phyloP scores from a whole-genome alignment of 495 filamentous ascomycete species.

The Aspergillus mulundensis region DNA sequence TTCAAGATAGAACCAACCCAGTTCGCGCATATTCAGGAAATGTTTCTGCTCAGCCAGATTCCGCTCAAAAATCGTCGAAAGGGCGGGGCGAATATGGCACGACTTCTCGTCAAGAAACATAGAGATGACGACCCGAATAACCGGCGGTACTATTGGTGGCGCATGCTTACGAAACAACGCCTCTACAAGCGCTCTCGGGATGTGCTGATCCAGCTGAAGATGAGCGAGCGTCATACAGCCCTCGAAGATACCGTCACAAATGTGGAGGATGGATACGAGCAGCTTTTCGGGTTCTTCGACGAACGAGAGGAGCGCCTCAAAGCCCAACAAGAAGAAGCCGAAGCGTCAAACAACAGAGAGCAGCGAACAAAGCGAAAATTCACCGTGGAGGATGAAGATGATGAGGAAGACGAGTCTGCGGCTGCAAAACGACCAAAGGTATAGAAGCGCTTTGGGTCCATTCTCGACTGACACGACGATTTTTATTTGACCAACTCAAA shows the following conservation, averaged over 20 bases:
- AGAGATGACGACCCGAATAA: conserved; percentile 52
- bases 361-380: conserved; percentile 46
- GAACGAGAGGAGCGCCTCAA: conserved; percentile 32
- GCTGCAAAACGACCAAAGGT: conserved; percentile 37
- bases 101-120: conserved; percentile 51
- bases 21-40: conserved; percentile 80
- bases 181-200: conserved; percentile 76
- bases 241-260: conserved; percentile 70
- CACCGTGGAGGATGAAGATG: conserved; percentile 44
- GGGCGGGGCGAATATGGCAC: conserved; percentile 46
- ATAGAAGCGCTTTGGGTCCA: background rate
- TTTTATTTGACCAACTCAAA: background rate
- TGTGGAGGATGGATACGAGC: conserved; percentile 79
- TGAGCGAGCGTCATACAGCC: conserved; percentile 71
- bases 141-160: conserved; percentile 73
- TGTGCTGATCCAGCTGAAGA: conserved; percentile 71
- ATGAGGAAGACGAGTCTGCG: conserved; percentile 35
- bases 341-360: conserved; percentile 25
- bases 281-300: conserved; percentile 54
- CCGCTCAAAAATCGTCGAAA: conserved; percentile 56
- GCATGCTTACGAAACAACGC: conserved; percentile 74
- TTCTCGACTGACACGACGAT: background rate
- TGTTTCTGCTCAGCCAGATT: conserved; percentile 77
- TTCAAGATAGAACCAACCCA: conserved; percentile 84
- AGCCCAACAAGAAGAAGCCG: conserved; percentile 18